Base-by-base conservation (phyloP, 1,284 basidiomycete genomes). In the Prillingera fragicola region DNA sequence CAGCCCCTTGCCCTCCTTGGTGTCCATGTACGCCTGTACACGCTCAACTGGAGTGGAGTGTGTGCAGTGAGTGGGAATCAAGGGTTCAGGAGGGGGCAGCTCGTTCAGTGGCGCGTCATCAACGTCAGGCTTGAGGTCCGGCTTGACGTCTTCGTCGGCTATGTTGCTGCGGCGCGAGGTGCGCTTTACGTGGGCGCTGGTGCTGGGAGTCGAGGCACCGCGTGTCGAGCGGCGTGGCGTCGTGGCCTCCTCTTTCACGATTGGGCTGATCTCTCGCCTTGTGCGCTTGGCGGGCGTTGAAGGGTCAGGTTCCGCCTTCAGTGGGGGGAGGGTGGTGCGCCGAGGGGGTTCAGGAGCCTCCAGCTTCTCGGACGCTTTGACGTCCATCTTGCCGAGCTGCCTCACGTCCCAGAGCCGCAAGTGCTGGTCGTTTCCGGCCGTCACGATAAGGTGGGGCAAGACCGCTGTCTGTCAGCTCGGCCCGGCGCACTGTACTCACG, bases 321-420 rank as follows among this genome's bases (percentile, higher is more conserved):
- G n/a, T n/a, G n/a, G n/a, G n/a, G n/a, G n/a, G n/a, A n/a, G n/a
- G n/a, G n/a, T n/a, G n/a, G n/a, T n/a, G n/a, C n/a, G n/a, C n/a
- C n/a, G n/a, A n/a, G n/a, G n/a, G 0, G 9, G 17, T n/a, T 42
- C 27, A 7, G 56, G 55, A 21, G 51, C 48, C 1, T 38, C 39
- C 5, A 54, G 45, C 7, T 33, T n/a, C 13, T 60, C 54, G 2
- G 45, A 27, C 0, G 56, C 33, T 10, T 31, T 24, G 6, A 61
- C 50, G 39, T 52, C 35, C 39, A 70, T 33, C 8, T 56, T 49
- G 21, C 50, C 44, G 6, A 72, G 43, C 26, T 66, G 58, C 3
- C 69, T 63, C 13, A 56, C 56, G 41, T 72, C 69, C 69, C 69
- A 72, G 44, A 71, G 64, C 5, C 70, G 62, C n/a, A 63, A 40